Evolutionary conservation across 345 rosid species (phyloP).

Genomic region (Hibiscus syriacus): DNA sequence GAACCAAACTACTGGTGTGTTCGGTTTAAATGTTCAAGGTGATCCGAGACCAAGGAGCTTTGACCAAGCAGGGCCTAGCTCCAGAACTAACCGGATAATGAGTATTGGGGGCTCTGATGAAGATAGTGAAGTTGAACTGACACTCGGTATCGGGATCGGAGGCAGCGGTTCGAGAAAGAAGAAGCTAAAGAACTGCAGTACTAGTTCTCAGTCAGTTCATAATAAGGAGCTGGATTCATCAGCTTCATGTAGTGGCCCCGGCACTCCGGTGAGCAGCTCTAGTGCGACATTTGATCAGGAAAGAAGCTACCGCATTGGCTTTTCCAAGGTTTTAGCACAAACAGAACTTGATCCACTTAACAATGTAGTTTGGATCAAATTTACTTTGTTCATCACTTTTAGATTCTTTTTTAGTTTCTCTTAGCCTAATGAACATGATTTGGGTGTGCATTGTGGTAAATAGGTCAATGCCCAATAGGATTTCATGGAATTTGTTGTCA

Average conservation of each 20-base stretch:
- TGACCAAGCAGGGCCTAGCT: constrained; percentile 30
- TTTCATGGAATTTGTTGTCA: no score
- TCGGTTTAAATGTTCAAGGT: constrained; percentile 10
- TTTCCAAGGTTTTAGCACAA: constrained; percentile 49
- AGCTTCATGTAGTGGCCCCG: constrained; percentile 34
- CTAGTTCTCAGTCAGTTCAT: not conserved
- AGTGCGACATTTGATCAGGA: constrained; percentile 51
- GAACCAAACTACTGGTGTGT: constrained; percentile 6
- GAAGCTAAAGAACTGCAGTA: not conserved
- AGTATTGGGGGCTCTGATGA: constrained; percentile 23
- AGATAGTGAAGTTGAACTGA: constrained; percentile 56
- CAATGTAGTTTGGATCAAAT: not conserved
- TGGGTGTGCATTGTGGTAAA: constrained; percentile 20
- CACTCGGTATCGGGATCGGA: constrained; percentile 51
- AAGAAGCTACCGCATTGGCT: constrained; percentile 67
- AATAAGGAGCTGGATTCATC: constrained; percentile 17
- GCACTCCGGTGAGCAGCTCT: constrained; percentile 51
- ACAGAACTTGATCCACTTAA: constrained; percentile 26
- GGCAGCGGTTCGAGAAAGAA: constrained; percentile 25
- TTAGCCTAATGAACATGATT: constrained; percentile 16
- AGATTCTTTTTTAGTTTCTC: constrained; percentile 9
- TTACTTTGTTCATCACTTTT: constrained; percentile 16
- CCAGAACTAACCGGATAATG: constrained; percentile 7
- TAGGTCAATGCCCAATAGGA: not conserved
- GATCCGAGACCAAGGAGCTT: constrained; percentile 31